Evolutionary conservation across 1,284 basidiomycete genomes (phyloP), one percentile per base, ranked within the genome.

Genomic region (Ganoderma sinense): DNA sequence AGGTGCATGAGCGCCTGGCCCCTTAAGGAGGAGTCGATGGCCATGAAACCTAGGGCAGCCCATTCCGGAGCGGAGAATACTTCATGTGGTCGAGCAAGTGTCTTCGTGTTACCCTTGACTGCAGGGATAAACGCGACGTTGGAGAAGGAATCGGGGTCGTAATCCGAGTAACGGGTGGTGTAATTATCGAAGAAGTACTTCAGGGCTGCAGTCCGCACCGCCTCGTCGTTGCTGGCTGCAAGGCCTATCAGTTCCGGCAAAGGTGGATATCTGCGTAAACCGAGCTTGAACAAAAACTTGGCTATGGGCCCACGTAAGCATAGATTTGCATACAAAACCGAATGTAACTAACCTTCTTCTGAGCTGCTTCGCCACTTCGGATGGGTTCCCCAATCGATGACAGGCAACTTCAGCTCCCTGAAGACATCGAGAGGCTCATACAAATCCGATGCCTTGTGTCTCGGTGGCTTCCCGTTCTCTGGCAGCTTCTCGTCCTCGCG

Each of bases 401-500:
- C 79, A 0, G 97, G 96, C 11, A 99, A 82, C 10, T 89, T 88
- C 2, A 99, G 84, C 61, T 89, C 85, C 13, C 93, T 88, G 71
- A 97, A 90, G 0, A 87, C 84, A 48, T 94, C 92, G 1, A 86
- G 77, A 0, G 98, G 97, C 78, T 98, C 97, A 76, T 97, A 98
- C 1, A 97, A 84, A 68, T 95, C 88, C 41, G 84, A 82, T 0
- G 95, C 94, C 66, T 85, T 89, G 76, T 84, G 88, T 18, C 94
- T 83, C 4, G 82, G 76, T 5, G 80, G 77, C 75, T 85, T 88
- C 70, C 62, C 71, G 14, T 62, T 69, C 45, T 74, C 69, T 0
- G 71, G 68, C 11, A 77, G 72, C 14, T 78, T 80, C n/a, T 78
- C 79, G 1, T 75, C 76, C 0, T 76, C 62, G 0, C 75, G 76